These are phyloP conservation scores for Pseudevernia furfuracea DNA, from an alignment of 495 filamentous ascomycete genomes.

Conservation along the genomic window DNA sequence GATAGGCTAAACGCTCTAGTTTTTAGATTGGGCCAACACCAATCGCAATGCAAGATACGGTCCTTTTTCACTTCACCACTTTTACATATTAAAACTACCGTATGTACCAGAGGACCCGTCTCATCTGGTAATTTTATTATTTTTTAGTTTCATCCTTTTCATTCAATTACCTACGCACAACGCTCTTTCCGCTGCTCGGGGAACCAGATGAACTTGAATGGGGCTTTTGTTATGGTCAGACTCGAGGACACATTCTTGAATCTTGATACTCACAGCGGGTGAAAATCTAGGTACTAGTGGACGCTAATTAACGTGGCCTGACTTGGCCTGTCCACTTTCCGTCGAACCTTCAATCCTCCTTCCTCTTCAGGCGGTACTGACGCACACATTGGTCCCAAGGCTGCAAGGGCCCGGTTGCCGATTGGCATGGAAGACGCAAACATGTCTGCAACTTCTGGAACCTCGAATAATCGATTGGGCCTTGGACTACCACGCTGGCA, in stretches of 20 bases:
- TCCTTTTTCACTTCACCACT: slow-evolving; percentile 1
- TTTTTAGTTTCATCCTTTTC: no score
- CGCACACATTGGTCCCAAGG: background rate
- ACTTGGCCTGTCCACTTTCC: background rate
- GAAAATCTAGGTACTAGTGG: background rate
- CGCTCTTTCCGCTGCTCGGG: no score
- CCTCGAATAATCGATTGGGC: background rate
- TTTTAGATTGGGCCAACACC: slow-evolving; percentile 1
- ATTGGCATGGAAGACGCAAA: slow-evolving; percentile 3
- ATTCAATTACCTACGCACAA: no score
- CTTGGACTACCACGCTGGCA: background rate
- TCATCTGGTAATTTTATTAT: no score
- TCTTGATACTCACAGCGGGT: no score
- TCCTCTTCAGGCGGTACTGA: background rate
- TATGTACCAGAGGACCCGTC: background rate
- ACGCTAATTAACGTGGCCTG: slow-evolving; percentile 2
- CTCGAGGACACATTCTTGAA: background rate
- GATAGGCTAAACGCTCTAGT: background rate
- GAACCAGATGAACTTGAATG: no score
- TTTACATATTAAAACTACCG: no score
- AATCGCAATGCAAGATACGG: background rate
- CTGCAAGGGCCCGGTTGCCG: background rate
- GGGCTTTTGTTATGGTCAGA: background rate
- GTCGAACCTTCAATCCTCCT: slow-evolving; percentile 3
- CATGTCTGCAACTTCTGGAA: background rate